A percentile compares a stretch with the other conserved stretches of the same genome.
These are phyloP conservation scores for Penicillium olsonii DNA, from an alignment of 2,329 filamentous ascomycete genomes.

Conservation along the genomic window DNA sequence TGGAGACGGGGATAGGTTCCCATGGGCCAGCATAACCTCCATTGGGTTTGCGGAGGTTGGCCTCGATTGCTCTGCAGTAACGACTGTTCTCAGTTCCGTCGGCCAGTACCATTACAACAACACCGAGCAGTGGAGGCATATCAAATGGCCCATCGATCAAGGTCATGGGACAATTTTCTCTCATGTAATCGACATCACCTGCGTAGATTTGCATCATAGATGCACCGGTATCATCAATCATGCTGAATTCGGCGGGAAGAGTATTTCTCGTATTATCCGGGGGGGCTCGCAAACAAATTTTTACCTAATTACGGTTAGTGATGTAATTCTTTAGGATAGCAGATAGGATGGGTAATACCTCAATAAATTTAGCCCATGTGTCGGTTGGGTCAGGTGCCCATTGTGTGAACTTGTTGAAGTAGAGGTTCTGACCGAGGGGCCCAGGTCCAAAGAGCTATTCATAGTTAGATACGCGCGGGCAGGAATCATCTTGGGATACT, in stretches of 20 bases:
- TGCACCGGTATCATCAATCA: constrained; percentile 1
- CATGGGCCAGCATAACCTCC: neutral
- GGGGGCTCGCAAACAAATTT: too few relatives aligned
- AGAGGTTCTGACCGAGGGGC: too few relatives aligned
- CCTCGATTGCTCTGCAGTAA: neutral
- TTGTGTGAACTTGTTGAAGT: too few relatives aligned
- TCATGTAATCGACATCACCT: neutral
- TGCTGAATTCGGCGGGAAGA: neutral
- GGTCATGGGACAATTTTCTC: too few relatives aligned
- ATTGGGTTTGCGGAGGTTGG: neutral
- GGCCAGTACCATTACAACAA: neutral
- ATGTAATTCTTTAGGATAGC: too few relatives aligned
- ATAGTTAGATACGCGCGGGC: neutral
- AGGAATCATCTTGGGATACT: neutral
- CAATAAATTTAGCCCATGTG: too few relatives aligned
- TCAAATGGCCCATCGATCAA: too few relatives aligned
- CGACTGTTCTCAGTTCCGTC: neutral
- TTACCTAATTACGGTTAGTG: too few relatives aligned
- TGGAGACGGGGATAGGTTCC: neutral
- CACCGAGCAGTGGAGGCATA: neutral
- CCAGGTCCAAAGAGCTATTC: neutral
- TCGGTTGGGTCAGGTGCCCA: too few relatives aligned
- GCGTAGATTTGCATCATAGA: neutral
- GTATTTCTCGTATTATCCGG: too few relatives aligned
- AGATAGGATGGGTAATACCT: too few relatives aligned